These are phyloP conservation scores for Rosa lucieae DNA, from an alignment of 306 rosid genomes.

Conservation along the genomic window DNA sequence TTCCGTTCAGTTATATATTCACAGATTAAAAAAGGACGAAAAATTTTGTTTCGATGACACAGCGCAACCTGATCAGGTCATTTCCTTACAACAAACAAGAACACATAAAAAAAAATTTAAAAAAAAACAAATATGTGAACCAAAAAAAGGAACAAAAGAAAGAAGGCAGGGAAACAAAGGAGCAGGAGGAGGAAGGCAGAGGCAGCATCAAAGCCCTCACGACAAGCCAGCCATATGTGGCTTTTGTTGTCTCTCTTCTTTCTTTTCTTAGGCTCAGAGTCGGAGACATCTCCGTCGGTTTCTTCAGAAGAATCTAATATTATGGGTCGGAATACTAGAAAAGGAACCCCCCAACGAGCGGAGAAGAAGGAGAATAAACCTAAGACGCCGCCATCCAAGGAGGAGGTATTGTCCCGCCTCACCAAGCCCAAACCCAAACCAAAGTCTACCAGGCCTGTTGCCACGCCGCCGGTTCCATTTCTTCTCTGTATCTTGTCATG, in stretches of 20 bases:
- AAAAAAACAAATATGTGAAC: neutral
- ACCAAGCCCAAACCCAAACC: constrained; percentile 18
- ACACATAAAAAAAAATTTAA: neutral
- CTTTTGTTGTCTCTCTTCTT: constrained; percentile 6
- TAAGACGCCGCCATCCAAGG: constrained; percentile 1
- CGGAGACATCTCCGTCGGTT: neutral
- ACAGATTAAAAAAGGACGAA: neutral
- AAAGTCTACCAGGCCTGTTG: constrained; percentile 28
- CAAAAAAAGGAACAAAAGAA: neutral
- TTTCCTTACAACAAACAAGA: neutral
- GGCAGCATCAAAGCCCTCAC: neutral
- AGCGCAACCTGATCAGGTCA: neutral
- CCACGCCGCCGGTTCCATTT: constrained; percentile 16
- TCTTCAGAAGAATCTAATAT: neutral
- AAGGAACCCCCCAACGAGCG: neutral
- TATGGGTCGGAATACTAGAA: constrained; percentile 24
- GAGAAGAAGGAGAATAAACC: neutral
- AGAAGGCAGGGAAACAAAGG: neutral
- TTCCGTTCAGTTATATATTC: neutral
- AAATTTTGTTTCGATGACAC: neutral
- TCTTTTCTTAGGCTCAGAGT: neutral
- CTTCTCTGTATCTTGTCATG: neutral
- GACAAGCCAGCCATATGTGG: constrained; percentile 11
- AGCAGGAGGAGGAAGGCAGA: neutral
- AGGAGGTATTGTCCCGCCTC: too few relatives aligned